phyloP scores from a whole-genome alignment of 805 yeast genomes.

The Metschnikowia vanudenii region DNA sequence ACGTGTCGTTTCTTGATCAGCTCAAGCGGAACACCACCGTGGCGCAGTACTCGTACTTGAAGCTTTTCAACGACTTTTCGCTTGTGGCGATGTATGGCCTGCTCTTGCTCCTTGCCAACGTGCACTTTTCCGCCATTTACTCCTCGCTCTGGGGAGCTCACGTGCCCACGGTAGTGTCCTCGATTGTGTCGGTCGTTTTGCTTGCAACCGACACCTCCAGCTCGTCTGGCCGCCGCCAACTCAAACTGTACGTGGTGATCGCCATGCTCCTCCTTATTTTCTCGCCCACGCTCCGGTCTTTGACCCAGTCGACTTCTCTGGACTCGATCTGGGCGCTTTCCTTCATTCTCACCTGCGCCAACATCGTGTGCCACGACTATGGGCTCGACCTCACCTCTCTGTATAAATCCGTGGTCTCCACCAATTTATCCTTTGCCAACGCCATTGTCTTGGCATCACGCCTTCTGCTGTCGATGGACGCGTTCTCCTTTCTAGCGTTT shows the following conservation, averaged over 20 bases:
- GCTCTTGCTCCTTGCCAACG: slow-evolving; percentile 58
- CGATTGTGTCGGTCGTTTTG: slow-evolving; percentile 5
- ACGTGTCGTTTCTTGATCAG: slow-evolving; percentile 75
- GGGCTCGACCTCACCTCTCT: slow-evolving; percentile 44
- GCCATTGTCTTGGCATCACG: slow-evolving; percentile 92
- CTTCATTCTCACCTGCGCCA: slow-evolving; percentile 70
- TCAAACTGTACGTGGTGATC: slow-evolving; percentile 58
- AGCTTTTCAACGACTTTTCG: slow-evolving; percentile 69
- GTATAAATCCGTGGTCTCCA: slow-evolving; percentile 60
- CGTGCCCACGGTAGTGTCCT: slow-evolving; percentile 37
- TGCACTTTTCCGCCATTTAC: slow-evolving; percentile 66
- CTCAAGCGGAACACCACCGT: slow-evolving; percentile 76
- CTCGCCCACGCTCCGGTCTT: slow-evolving; percentile 86
- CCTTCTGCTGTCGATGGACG: slow-evolving; percentile 66
- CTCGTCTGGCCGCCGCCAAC: slow-evolving; percentile 7
- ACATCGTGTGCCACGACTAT: slow-evolving; percentile 68
- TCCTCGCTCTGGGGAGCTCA: slow-evolving; percentile 49
- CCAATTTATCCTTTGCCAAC: slow-evolving; percentile 79
- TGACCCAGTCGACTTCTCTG: slow-evolving; percentile 84
- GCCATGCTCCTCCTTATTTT: slow-evolving; percentile 69
- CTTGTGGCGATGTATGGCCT: slow-evolving; percentile 66
- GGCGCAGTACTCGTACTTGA: slow-evolving; percentile 58
- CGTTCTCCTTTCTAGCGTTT: slow-evolving; percentile 78
- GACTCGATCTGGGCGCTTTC: slow-evolving; percentile 95
- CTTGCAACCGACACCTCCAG: slow-evolving; percentile 7